Evolutionary conservation across 2,329 filamentous ascomycete genomes (phyloP).

Genomic region (Pestalotiopsis sp.): DNA sequence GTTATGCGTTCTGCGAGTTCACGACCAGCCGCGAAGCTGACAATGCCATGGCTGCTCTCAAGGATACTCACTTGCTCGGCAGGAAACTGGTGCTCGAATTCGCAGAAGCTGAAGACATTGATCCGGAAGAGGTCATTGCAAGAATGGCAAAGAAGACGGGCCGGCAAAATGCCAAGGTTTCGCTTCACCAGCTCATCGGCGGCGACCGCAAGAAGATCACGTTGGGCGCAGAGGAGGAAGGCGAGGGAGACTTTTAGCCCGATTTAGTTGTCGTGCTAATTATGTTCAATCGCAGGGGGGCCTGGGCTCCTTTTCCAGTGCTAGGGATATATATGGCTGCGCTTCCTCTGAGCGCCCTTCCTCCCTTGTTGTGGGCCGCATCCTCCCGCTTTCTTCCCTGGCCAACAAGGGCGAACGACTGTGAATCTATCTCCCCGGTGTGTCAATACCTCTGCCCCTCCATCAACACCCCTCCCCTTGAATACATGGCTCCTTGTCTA

Average conservation of each 20-base stretch:
- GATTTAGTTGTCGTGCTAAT: constrained; percentile 28
- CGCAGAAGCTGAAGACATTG: constrained; percentile 83
- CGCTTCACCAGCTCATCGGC: constrained; percentile 84
- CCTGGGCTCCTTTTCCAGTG: constrained; percentile 28
- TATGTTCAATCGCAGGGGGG: constrained; percentile 26
- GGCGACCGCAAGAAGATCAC: constrained; percentile 86
- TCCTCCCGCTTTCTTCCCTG: not conserved
- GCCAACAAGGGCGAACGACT: constrained; percentile 17
- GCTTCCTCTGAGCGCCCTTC: not conserved
- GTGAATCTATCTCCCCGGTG: constrained; percentile 16
- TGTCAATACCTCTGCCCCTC: constrained; percentile 19
- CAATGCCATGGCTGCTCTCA: constrained; percentile 88
- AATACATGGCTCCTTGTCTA: constrained; percentile 21
- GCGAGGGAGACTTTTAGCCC: constrained; percentile 45
- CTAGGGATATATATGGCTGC: constrained; percentile 8
- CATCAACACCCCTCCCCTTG: constrained; percentile 23
- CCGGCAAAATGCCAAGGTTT: constrained; percentile 86
- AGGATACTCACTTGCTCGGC: constrained; percentile 91
- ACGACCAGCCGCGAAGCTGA: constrained; percentile 85
- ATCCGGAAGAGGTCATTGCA: constrained; percentile 93
- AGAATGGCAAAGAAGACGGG: constrained; percentile 97
- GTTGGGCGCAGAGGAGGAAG: constrained; percentile 71
- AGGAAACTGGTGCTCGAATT: constrained; percentile 89
- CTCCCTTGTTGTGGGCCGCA: constrained; percentile 12
- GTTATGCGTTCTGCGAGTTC: constrained; percentile 97